These are phyloP conservation scores for Capsella bursapastoris DNA, from an alignment of 345 rosid species.

Conservation along the genomic window DNA sequence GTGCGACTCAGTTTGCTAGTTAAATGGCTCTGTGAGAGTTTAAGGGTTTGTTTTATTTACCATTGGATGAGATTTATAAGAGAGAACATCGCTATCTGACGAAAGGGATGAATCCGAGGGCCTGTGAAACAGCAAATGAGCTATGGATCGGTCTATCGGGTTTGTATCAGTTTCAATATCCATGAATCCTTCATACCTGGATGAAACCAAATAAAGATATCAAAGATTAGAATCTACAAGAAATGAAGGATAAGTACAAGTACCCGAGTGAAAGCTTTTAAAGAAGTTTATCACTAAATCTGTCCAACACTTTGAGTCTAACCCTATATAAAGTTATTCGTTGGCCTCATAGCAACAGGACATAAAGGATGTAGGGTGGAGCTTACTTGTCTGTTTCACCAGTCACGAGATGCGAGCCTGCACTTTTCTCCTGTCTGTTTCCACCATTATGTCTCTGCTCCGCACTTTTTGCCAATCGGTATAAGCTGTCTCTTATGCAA, in stretches of 20 bases:
- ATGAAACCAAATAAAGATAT: conserved; percentile 24
- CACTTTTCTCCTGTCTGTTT: conserved; percentile 49
- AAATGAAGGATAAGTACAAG: conserved; percentile 3
- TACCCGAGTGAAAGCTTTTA: not conserved
- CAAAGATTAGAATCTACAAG: conserved; percentile 12
- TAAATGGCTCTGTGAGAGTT: conserved; percentile 8
- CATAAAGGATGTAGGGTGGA: conserved; percentile 1
- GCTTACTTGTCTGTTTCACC: conserved; percentile 76
- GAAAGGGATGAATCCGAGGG: conserved; percentile 63
- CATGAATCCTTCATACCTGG: conserved; percentile 68
- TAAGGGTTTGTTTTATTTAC: conserved; percentile 47
- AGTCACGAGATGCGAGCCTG: conserved; percentile 44
- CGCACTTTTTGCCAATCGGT: conserved; percentile 91
- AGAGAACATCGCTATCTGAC: conserved; percentile 46
- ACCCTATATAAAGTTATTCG: not conserved
- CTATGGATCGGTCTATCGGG: conserved; percentile 94
- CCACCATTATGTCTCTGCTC: conserved; percentile 72
- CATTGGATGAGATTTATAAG: conserved; percentile 55
- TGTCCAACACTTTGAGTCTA: not conserved
- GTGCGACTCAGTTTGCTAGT: conserved; percentile 11
- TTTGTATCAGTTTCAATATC: conserved; percentile 89
- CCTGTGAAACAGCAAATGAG: conserved; percentile 88
- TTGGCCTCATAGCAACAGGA: conserved; percentile 6
- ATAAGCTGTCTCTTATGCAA: conserved; percentile 91
- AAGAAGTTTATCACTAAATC: conserved; percentile 2